phyloP scores from a whole-genome alignment of 352 stramenopile genomes.

The Pythium apleroticum region DNA sequence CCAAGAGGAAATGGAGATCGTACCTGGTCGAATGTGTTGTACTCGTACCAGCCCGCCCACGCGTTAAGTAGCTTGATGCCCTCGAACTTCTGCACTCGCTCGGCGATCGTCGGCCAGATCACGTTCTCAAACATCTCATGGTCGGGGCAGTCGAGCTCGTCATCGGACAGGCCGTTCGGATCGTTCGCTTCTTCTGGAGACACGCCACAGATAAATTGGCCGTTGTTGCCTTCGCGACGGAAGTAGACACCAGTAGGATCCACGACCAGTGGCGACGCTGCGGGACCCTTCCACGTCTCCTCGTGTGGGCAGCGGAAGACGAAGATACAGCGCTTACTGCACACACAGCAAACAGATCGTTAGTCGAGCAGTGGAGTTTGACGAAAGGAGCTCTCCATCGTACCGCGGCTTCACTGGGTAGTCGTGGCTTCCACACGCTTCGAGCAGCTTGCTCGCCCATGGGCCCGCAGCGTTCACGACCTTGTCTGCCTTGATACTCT shows the following conservation, averaged over 20 bases:
- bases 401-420: constrained; percentile 72
- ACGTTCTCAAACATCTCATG: constrained; percentile 73
- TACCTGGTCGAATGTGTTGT: constrained; percentile 86
- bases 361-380: neutral
- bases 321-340: constrained; percentile 74
- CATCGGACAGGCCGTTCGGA: constrained; percentile 52
- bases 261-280: constrained; percentile 68
- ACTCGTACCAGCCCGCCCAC: constrained; percentile 87
- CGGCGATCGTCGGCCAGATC: constrained; percentile 81
- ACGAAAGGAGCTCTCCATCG: neutral
- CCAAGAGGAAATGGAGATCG: neutral
- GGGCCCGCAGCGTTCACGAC: constrained; percentile 78
- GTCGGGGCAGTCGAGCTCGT: constrained; percentile 71
- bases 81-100: constrained; percentile 75
- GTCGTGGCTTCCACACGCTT: constrained; percentile 66
- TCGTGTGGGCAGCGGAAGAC: constrained; percentile 75
- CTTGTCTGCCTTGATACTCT: constrained; percentile 42
- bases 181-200: constrained; percentile 63
- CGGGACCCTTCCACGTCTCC: constrained; percentile 67
- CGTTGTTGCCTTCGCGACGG: constrained; percentile 62
- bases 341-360: neutral
- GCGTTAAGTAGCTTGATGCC: constrained; percentile 75
- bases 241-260: constrained; percentile 83
- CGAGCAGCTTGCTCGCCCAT: constrained; percentile 68
- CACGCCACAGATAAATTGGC: constrained; percentile 73